Percentiles rank a stretch among this genome's conserved stretches.
Evolutionary conservation across 2,329 filamentous ascomycete species (phyloP).

Genomic region (Monilinia polystroma): DNA sequence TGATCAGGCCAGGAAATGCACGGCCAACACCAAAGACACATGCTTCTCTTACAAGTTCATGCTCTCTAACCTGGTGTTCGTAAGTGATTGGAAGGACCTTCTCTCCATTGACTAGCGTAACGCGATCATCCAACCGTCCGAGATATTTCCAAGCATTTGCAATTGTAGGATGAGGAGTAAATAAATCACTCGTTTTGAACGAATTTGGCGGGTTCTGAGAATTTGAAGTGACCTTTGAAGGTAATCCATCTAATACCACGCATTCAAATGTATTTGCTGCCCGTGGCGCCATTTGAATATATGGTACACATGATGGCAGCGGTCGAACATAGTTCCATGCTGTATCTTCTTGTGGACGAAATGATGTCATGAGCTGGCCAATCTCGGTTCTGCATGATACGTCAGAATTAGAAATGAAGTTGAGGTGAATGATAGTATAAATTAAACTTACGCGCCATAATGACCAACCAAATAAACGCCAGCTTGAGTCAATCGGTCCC

Average conservation of each 20-base stretch:
- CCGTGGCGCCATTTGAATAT: constrained; percentile 25
- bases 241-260: constrained; percentile 42
- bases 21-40: constrained; percentile 57
- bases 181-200: constrained; percentile 48
- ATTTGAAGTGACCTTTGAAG: constrained; percentile 44
- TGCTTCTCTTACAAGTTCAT: constrained; percentile 54
- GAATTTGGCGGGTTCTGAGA: constrained; percentile 45
- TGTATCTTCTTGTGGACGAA: constrained; percentile 50
- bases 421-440: not conserved
- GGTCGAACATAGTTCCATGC: constrained; percentile 60
- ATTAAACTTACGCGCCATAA: constrained; percentile 51
- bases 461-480: constrained; percentile 57
- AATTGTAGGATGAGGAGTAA: constrained; percentile 45
- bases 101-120: constrained; percentile 50
- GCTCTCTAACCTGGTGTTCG: constrained; percentile 55
- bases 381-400: constrained; percentile 50
- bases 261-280: constrained; percentile 26
- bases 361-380: constrained; percentile 61
- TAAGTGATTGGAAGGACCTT: constrained; percentile 49
- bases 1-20: constrained; percentile 52
- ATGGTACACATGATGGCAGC: constrained; percentile 22
- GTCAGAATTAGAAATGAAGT: constrained; percentile 3
- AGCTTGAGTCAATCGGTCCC: constrained; percentile 51
- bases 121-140: constrained; percentile 46
- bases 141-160: constrained; percentile 48